phyloP scores from a whole-genome alignment of 2,329 filamentous ascomycete species.

The Alternaria metachromatica region DNA sequence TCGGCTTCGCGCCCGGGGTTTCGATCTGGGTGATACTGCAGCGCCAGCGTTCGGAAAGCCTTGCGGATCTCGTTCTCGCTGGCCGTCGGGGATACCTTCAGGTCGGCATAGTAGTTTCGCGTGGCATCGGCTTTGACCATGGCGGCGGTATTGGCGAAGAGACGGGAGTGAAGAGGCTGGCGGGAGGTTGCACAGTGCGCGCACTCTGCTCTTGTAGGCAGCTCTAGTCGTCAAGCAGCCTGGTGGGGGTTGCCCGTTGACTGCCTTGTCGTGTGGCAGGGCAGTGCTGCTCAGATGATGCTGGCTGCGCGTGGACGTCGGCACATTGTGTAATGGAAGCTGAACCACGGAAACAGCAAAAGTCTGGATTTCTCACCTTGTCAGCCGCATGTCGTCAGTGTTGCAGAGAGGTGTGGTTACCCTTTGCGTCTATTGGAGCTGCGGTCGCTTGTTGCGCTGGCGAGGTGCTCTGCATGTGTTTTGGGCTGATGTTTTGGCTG shows the following conservation, averaged over 20 bases:
- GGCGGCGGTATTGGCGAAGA: slow-evolving; percentile 17
- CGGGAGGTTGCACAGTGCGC: neutral
- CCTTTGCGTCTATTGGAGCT: slow-evolving; percentile 22
- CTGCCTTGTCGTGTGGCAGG: slow-evolving; percentile 31
- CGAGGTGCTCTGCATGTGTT: slow-evolving; percentile 25
- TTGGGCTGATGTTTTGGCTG: slow-evolving; percentile 26
- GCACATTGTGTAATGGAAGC: slow-evolving; percentile 28
- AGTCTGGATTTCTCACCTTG: slow-evolving; percentile 21
- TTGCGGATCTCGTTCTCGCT: slow-evolving; percentile 80
- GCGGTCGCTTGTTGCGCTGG: slow-evolving; percentile 22
- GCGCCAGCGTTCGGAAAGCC: slow-evolving; percentile 82
- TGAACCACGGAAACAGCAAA: slow-evolving; percentile 10
- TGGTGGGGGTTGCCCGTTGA: slow-evolving; percentile 13
- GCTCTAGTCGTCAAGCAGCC: slow-evolving; percentile 15
- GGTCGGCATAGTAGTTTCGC: slow-evolving; percentile 84
- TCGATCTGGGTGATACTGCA: slow-evolving; percentile 87
- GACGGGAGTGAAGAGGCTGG: neutral
- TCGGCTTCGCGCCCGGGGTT: slow-evolving; percentile 84
- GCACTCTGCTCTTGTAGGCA: slow-evolving; percentile 20
- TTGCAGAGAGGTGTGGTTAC: slow-evolving; percentile 15
- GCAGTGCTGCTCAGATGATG: slow-evolving; percentile 47
- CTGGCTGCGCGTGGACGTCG: slow-evolving; percentile 34
- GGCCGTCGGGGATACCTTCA: slow-evolving; percentile 73
- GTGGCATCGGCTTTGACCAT: slow-evolving; percentile 74
- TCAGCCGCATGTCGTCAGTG: slow-evolving; percentile 30